Conservation (phyloP, 345 rosid genomes). For the Leavenworthia alabamica region DNA sequence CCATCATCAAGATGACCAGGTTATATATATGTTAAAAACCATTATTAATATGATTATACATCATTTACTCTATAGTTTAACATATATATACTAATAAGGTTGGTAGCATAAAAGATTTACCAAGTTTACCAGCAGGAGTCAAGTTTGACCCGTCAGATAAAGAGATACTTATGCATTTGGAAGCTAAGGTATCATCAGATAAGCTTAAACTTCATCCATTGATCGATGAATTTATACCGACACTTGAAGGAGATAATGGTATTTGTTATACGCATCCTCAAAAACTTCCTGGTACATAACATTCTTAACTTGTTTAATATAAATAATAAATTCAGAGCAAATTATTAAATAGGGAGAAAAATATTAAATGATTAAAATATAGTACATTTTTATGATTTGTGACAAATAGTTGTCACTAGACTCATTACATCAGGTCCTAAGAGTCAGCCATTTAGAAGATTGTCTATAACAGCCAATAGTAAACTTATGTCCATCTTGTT, state of each 20-base stretch:
- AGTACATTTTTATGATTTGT: neutral
- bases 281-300: slow-evolving; percentile 68
- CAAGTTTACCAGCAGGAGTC: slow-evolving; percentile 89
- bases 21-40: slow-evolving; percentile 4
- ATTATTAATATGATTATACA: neutral
- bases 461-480: no score
- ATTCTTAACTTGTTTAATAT: neutral
- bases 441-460: no score
- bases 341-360: neutral
- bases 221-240: slow-evolving; percentile 77
- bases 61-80: neutral
- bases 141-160: slow-evolving; percentile 89
- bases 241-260: slow-evolving; percentile 81
- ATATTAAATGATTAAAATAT: slow-evolving; percentile 1
- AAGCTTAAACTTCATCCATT: slow-evolving; percentile 63
- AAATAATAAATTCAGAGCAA: neutral
- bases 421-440: no score
- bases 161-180: slow-evolving; percentile 85
- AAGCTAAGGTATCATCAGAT: slow-evolving; percentile 61
- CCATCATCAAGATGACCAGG: slow-evolving; percentile 56
- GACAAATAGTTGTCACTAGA: neutral
- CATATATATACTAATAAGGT: slow-evolving; percentile 28
- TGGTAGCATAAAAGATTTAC: slow-evolving; percentile 58
- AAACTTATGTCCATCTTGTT: neutral
- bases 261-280: slow-evolving; percentile 95